Percentiles rank a stretch among this genome's conserved stretches.
Evolutionary conservation across 805 yeast genomes (phyloP).

Genomic region (Metschnikowia picachoensis): DNA sequence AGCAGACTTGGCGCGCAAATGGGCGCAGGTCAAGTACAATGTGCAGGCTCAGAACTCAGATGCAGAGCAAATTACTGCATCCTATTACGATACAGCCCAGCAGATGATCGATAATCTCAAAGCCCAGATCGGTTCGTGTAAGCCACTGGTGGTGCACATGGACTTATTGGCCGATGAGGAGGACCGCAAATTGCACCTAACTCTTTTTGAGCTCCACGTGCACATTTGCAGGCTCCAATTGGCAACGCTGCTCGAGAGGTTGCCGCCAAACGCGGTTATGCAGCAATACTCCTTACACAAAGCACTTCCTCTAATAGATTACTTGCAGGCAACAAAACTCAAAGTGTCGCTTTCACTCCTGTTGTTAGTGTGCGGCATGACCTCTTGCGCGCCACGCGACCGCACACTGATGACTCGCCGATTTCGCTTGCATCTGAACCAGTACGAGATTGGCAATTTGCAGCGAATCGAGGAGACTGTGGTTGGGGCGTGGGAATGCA

Average conservation of each 20-base stretch:
- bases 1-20: conserved; percentile 8
- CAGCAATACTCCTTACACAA: conserved; percentile 14
- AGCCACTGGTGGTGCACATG: conserved; percentile 14
- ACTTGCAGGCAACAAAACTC: conserved; percentile 10
- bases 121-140: conserved; percentile 4
- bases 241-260: conserved; percentile 8
- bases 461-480: conserved; percentile 19
- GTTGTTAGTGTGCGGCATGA: conserved; percentile 30
- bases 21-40: conserved; percentile 3
- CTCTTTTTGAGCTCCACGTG: conserved; percentile 16
- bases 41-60: not conserved
- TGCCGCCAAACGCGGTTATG: conserved; percentile 10
- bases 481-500: conserved; percentile 15
- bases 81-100: conserved; percentile 10
- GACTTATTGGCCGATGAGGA: conserved; percentile 5
- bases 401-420: conserved; percentile 18
- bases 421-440: conserved; percentile 23
- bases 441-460: conserved; percentile 17
- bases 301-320: conserved; percentile 12
- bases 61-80: conserved; percentile 2
- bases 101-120: conserved; percentile 1
- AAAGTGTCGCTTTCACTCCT: conserved; percentile 17
- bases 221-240: conserved; percentile 15
- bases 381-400: conserved; percentile 25
- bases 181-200: conserved; percentile 12